Evolutionary conservation across 352 stramenopile genomes (phyloP), one percentile per base, ranked within the genome.

Genomic region (Phytophthora pseudosyringae): DNA sequence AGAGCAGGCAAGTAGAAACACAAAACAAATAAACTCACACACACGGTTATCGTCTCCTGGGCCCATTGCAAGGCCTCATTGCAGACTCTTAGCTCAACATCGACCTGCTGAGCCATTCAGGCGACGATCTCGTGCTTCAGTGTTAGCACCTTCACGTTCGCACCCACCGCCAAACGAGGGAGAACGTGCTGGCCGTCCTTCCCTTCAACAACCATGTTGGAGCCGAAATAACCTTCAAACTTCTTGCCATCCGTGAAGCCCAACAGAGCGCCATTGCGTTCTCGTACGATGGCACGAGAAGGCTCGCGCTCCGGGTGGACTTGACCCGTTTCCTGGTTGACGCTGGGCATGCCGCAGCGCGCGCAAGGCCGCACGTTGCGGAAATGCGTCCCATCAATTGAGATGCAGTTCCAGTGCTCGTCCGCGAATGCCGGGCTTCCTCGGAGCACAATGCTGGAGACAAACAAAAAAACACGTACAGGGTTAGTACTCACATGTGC

Each of bases 311-410:
- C 59, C 1, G 72, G 63, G 47, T 90, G 70, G 1, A 71, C 64
- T 16, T 77, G 49, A n/a, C 86, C 88, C 7, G 71, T 95, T 5
- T 53, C 69, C 39, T 82, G 89, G 53, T 95, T 71, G 26, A 97
- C 85, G 33, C 78, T 90, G 7, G 89, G 89, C 31, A 97, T 76
- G 33, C 74, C 83, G 59, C 89, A 97, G 9, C 89, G 86, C 4
- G 77, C 54, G 43, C 87, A 95, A 5, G 86, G 86, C 36, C 88
- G 85, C 18, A 92, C 80, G 32, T 93, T 93, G 31, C 82, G 80
- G 47, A 96, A 90, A 18, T 54, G 66, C 3, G 91, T 35, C 0
- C 63, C 69, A 3, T 68, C 71, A 54, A 92, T 87, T 7, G 69
- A 76, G 51, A 94, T 64, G 41, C 65, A 79, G 65, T 85, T 85